A percentile compares a stretch with the other conserved stretches of the same genome.
Conservation (phyloP, 495 filamentous ascomycete genomes). For the Lindgomyces ingoldianus region DNA sequence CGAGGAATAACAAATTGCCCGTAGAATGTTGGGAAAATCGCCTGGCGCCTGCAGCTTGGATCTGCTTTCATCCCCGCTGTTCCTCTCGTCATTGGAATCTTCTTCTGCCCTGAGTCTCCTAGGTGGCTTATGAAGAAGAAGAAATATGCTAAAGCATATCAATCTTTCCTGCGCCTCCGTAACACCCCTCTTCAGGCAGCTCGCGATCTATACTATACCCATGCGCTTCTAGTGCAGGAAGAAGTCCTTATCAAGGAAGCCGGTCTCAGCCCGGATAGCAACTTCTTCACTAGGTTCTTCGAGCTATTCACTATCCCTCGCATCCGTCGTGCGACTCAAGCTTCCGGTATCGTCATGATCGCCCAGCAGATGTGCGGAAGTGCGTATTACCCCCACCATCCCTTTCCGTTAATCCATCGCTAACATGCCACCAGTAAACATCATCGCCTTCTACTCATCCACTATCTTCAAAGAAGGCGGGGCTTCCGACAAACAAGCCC, state of each 20-base stretch:
- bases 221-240: constrained; percentile 56
- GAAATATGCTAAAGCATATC: constrained; percentile 56
- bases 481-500: constrained; percentile 56
- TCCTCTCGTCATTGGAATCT: constrained; percentile 62
- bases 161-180: constrained; percentile 62
- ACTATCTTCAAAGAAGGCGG: constrained; percentile 71
- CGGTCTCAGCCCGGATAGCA: constrained; percentile 22
- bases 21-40: constrained; percentile 53
- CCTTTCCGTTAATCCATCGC: neutral
- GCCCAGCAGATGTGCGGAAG: constrained; percentile 78
- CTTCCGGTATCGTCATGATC: constrained; percentile 68
- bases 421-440: constrained; percentile 52
- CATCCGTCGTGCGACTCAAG: constrained; percentile 66
- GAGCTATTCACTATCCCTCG: constrained; percentile 72
- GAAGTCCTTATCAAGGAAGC: constrained; percentile 44
- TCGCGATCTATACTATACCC: constrained; percentile 74
- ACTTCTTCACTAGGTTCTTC: constrained; percentile 49
- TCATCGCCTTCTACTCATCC: constrained; percentile 83
- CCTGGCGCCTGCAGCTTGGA: constrained; percentile 66
- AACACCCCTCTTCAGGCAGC: constrained; percentile 69
- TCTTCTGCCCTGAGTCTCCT: constrained; percentile 64
- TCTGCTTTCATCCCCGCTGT: constrained; percentile 72
- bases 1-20: neutral
- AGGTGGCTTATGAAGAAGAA: constrained; percentile 68
- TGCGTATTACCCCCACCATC: neutral